These are phyloP conservation scores for Colletotrichum zoysiae DNA, from an alignment of 2,329 filamentous ascomycete species.

Conservation along the genomic window DNA sequence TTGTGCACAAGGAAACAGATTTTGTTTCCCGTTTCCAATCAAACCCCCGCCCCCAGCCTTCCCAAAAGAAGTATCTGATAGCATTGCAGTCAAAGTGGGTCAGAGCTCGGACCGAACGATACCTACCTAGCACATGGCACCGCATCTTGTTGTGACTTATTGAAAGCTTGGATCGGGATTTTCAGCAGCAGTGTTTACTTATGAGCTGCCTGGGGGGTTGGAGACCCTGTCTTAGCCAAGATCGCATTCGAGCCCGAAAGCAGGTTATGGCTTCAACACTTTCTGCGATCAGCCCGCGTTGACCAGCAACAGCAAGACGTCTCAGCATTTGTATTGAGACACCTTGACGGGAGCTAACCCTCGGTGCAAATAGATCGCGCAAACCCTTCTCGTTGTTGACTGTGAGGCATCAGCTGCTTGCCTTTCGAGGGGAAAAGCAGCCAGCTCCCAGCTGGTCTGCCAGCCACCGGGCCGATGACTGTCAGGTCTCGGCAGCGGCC, in stretches of 20 bases:
- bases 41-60: conserved; percentile 6
- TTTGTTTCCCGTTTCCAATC: background rate
- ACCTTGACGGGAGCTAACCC: background rate
- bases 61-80: background rate
- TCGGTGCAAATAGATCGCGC: background rate
- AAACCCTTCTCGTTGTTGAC: background rate
- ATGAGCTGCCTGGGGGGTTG: background rate
- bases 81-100: conserved; percentile 16
- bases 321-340: background rate
- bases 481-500: background rate
- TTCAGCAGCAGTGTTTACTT: background rate
- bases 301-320: background rate
- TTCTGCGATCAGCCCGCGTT: conserved; percentile 4
- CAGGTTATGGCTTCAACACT: background rate
- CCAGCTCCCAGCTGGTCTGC: background rate
- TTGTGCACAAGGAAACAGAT: background rate
- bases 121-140: conserved; percentile 12
- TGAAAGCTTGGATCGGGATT: background rate
- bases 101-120: background rate
- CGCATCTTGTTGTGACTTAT: conserved; percentile 2
- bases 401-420: background rate
- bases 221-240: background rate
- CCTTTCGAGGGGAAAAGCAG: background rate
- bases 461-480: conserved; percentile 8
- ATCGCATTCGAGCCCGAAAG: conserved; percentile 3